phyloP scores from a whole-genome alignment of 768 basidiomycete species.

The Lanmaoa rubissima region DNA sequence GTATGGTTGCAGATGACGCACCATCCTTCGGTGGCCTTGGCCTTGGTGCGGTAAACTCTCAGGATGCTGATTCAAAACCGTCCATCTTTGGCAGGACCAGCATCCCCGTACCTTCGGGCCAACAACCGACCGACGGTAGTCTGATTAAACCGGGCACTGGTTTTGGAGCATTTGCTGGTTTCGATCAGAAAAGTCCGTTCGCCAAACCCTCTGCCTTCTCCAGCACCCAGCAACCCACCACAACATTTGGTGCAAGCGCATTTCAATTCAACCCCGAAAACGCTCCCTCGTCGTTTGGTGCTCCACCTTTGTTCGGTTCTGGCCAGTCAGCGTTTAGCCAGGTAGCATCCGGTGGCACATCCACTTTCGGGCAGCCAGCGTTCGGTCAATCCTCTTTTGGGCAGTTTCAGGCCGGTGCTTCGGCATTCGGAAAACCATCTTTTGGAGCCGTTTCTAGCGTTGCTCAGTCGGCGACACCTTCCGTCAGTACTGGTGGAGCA shows the following conservation, averaged over 20 bases:
- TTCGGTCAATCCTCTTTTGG: conserved; percentile 39
- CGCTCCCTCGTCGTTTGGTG: conserved; percentile 27
- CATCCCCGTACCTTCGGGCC: conserved; percentile 5
- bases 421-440: conserved; percentile 25
- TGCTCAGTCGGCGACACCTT: conserved; percentile 9
- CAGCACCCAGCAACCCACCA: conserved; percentile 5
- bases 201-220: conserved; percentile 25
- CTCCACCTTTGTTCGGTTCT: conserved; percentile 30
- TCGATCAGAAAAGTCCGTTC: conserved; percentile 29
- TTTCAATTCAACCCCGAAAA: conserved; percentile 18
- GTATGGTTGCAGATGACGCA: conserved; percentile 33
- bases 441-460: conserved; percentile 12
- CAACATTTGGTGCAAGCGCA: conserved; percentile 14
- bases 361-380: conserved; percentile 37
- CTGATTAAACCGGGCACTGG: conserved; percentile 35
- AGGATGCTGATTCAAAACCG: conserved; percentile 24
- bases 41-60: conserved; percentile 25
- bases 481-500: conserved; percentile 28
- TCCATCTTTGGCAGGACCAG: conserved; percentile 35
- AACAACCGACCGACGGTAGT: conserved; percentile 16
- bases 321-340: conserved; percentile 38
- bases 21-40: conserved; percentile 34
- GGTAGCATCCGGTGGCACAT: background rate
- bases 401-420: conserved; percentile 13
- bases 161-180: conserved; percentile 32